These are phyloP conservation scores for Talaromyces sp. DNA, from an alignment of 2,329 filamentous ascomycete species.

Conservation along the genomic window DNA sequence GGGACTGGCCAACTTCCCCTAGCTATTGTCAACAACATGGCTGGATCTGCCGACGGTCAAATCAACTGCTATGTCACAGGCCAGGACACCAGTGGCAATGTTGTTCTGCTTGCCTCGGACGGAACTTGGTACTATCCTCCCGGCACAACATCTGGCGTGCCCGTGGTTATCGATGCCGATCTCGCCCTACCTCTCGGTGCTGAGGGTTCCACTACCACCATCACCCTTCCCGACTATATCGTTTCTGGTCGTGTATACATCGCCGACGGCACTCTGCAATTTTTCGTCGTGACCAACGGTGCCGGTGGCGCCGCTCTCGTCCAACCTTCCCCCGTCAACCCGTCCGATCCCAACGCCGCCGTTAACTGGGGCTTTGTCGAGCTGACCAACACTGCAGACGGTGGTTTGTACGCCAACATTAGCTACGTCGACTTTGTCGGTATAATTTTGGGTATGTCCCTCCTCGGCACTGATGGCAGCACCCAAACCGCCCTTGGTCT, in stretches of 20 bases:
- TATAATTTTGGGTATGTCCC: constrained; percentile 50
- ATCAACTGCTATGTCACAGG: constrained; percentile 40
- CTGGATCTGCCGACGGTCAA: constrained; percentile 13
- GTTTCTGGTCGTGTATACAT: constrained; percentile 44
- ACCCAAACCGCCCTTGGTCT: constrained; percentile 49
- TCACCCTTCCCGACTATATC: constrained; percentile 40
- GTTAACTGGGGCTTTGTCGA: constrained; percentile 51
- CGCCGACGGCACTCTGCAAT: constrained; percentile 38
- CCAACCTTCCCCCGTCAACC: constrained; percentile 45
- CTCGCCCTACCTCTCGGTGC: constrained; percentile 42
- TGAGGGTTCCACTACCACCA: constrained; percentile 32
- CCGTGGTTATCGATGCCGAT: constrained; percentile 25
- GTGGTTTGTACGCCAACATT: constrained; percentile 45
- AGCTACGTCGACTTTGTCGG: constrained; percentile 51
- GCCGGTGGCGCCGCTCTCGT: constrained; percentile 37
- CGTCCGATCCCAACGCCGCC: constrained; percentile 38
- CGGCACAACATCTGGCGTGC: constrained; percentile 29
- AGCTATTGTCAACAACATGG: constrained; percentile 42
- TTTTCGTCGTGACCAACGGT: constrained; percentile 36
- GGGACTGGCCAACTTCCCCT: background rate
- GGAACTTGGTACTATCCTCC: constrained; percentile 41
- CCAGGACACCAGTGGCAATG: constrained; percentile 32
- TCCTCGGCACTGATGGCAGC: constrained; percentile 45
- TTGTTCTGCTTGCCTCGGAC: constrained; percentile 42
- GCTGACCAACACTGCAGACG: constrained; percentile 40